Conservation (phyloP, 345 rosid genomes). For the Streptanthus diversifolius region DNA sequence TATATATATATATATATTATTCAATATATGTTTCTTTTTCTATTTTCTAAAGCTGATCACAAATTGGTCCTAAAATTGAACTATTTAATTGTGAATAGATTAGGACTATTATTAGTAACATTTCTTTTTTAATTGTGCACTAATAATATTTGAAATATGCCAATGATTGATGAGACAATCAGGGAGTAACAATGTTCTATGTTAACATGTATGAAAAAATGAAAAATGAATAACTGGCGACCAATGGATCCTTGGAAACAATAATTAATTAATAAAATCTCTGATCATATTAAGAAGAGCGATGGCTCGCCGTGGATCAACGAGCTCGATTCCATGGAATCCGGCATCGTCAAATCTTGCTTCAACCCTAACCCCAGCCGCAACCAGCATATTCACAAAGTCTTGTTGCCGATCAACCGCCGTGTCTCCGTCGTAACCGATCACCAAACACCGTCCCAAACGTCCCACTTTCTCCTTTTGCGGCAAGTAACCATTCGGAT, state of each 20-base stretch:
- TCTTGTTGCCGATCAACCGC: constrained; percentile 36
- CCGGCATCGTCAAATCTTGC: constrained; percentile 41
- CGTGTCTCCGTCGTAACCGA: constrained; percentile 37
- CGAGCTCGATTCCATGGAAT: constrained; percentile 36
- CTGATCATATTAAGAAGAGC: constrained; percentile 33
- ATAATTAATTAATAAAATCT: constrained; percentile 30
- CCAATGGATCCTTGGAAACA: no score
- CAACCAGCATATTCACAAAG: constrained; percentile 32
- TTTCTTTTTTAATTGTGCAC: no score
- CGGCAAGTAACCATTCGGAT: constrained; percentile 31
- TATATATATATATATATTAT: not conserved
- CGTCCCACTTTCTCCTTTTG: constrained; percentile 26
- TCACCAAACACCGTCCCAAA: constrained; percentile 36
- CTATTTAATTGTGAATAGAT: not conserved
- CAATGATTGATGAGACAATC: no score
- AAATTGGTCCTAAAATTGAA: not conserved
- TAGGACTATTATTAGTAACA: no score
- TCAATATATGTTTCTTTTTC: not conserved
- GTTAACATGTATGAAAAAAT: not conserved
- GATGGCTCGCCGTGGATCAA: constrained; percentile 35
- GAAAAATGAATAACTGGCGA: no score
- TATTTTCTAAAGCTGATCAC: not conserved
- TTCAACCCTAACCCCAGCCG: constrained; percentile 36
- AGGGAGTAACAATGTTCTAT: no score
- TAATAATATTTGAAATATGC: no score